phyloP scores from a whole-genome alignment of 1,284 basidiomycete species.

The Prillingera fragicola region DNA sequence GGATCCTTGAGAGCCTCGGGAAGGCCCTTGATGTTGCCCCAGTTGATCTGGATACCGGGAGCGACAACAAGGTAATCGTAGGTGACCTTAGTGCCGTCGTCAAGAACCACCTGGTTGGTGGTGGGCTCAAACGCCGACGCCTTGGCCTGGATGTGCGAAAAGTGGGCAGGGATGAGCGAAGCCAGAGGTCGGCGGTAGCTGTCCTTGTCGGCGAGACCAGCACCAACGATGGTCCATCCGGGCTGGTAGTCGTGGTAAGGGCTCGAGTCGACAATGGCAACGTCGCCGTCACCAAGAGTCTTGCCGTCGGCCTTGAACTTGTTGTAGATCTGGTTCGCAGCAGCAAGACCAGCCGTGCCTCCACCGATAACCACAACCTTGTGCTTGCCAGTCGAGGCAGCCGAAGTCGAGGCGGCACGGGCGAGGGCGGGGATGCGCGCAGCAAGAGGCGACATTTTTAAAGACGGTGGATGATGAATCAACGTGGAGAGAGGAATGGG shows the following conservation, averaged over 20 bases:
- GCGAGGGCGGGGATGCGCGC: conserved; percentile 4
- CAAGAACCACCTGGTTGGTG: conserved; percentile 64
- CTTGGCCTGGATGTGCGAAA: conserved; percentile 67
- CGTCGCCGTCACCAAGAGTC: conserved; percentile 64
- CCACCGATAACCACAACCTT: conserved; percentile 51
- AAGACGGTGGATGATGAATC: too few species aligned
- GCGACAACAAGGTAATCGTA: conserved; percentile 89
- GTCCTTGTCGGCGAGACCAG: conserved; percentile 63
- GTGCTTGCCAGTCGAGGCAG: conserved; percentile 42
- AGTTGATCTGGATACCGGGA: conserved; percentile 77
- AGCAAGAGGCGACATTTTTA: conserved; percentile 1
- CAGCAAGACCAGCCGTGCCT: conserved; percentile 66
- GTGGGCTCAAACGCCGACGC: conserved; percentile 72
- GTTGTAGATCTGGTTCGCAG: conserved; percentile 76
- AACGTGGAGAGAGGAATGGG: conserved; percentile 17
- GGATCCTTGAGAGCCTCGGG: conserved; percentile 70
- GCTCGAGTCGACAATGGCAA: conserved; percentile 68
- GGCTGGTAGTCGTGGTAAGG: conserved; percentile 55
- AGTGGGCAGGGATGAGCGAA: conserved; percentile 66
- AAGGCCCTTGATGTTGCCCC: conserved; percentile 71
- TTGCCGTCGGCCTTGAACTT: conserved; percentile 67
- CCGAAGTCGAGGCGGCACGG: conserved; percentile 31
- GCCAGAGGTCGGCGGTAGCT: conserved; percentile 66
- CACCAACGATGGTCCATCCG: conserved; percentile 87
- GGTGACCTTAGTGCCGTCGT: conserved; percentile 63